phyloP scores from a whole-genome alignment of 176 grass and related monocot species.

The Eragrostis curvula region DNA sequence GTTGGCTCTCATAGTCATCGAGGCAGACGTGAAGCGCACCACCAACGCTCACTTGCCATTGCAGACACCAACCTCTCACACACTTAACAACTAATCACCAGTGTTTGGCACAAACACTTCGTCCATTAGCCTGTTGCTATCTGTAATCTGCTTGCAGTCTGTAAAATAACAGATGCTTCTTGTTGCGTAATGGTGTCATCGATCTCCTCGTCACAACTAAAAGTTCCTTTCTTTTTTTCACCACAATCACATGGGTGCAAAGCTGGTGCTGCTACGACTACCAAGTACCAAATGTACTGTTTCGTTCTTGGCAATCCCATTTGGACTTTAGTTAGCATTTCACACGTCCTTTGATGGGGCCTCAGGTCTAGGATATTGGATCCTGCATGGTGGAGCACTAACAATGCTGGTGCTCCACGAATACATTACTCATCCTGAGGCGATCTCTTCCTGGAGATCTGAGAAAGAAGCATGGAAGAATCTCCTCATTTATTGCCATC shows the following conservation, averaged over 20 bases:
- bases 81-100: not conserved
- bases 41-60: not conserved
- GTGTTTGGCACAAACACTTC: not conserved
- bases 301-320: constrained; percentile 27
- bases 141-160: not conserved
- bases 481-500: constrained; percentile 46
- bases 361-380: constrained; percentile 29
- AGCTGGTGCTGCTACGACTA: not conserved
- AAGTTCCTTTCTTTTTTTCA: not conserved
- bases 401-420: constrained; percentile 24
- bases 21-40: constrained; percentile 36
- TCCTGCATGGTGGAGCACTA: constrained; percentile 45
- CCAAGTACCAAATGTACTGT: constrained; percentile 13
- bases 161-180: constrained; percentile 12
- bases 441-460: constrained; percentile 45
- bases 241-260: constrained; percentile 14
- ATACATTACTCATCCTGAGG: constrained; percentile 48
- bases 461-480: constrained; percentile 35
- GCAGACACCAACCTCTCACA: not conserved
- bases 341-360: constrained; percentile 26
- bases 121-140: not conserved
- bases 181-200: constrained; percentile 7
- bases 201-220: constrained; percentile 8
- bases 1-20: not conserved
- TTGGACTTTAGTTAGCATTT: constrained; percentile 31